Conservation (phyloP, 78 protist genomes). For the Dictyostelium brefeldianum region DNA sequence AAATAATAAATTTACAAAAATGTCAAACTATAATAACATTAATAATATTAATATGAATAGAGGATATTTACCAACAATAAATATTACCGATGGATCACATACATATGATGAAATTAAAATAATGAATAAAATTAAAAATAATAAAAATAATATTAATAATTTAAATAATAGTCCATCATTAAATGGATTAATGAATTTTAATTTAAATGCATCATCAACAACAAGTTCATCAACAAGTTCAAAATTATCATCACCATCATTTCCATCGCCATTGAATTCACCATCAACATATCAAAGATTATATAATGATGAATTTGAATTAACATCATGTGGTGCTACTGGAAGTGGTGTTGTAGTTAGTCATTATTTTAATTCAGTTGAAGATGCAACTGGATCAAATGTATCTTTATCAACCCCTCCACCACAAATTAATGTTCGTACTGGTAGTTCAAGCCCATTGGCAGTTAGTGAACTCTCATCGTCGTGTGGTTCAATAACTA, state of each 20-base stretch:
- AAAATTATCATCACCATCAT: not conserved
- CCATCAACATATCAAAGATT: not conserved
- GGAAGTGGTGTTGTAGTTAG: not conserved
- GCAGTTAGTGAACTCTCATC: too few relatives aligned
- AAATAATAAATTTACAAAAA: not conserved
- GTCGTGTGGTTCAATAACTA: not conserved
- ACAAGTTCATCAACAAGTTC: not conserved
- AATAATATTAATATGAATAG: not conserved
- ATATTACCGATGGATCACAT: not conserved
- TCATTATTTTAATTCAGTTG: too few relatives aligned
- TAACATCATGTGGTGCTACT: not conserved
- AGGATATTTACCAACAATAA: not conserved
- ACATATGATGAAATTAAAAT: not conserved
- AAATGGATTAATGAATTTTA: not conserved
- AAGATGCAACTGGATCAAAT: too few relatives aligned
- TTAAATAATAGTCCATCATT: not conserved
- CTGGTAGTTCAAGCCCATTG: too few relatives aligned
- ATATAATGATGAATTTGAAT: not conserved
- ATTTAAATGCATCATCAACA: not conserved
- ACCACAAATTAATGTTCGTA: too few relatives aligned
- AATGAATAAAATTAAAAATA: not conserved
- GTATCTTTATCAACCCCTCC: too few relatives aligned
- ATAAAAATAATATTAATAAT: not conserved
- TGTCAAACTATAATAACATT: not conserved
- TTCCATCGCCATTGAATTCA: not conserved